Base-by-base conservation (phyloP, 345 rosid genomes). In the Clausena lansium region DNA sequence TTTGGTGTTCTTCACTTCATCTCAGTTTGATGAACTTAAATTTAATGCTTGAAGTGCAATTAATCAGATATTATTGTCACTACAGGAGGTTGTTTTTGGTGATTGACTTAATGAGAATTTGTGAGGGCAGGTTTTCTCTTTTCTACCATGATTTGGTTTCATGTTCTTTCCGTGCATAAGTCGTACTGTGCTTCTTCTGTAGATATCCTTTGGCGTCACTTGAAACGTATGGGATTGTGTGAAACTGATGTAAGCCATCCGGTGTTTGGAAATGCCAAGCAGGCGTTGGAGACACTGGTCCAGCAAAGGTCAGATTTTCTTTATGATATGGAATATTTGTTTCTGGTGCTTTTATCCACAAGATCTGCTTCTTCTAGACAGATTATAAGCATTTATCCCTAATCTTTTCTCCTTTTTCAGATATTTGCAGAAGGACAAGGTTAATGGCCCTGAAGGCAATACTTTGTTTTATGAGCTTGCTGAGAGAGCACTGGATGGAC, bases 391-490 rank as follows among this genome's bases (percentile, higher is more conserved):
- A 30, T 50, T 6, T 7, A 36, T 69, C 24, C 30, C 9, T 30
- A 9, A n/a, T 32, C 7, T 32, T 77, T 54, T 71, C 52, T 76
- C 36, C 5, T 55, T 54, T 11, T 74, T 52, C 71, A 94, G 97
- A 86, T 94, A 86, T 86, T 86, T 96, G 88, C 97, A 90, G 83
- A 96, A 96, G 85, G 90, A 88, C 77, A 92, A 89, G 88, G 93
- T 91, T 27, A 88, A 36, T 82, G 91, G 97, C 52, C 97, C 97
- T 35, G 99, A 96, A 83, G 98, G 98, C 62, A 90, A 27, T 83
- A 83, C 84, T 47, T 36, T 90, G 79, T 83, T 86, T 70, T 96
- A 92, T 70, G 91, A 90, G 82, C 95, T 96, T 78, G 99, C 99
- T 20, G 98, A 91, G 90, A 94, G 98, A 88, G 97, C 97, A 32